Base-by-base conservation (phyloP, 2,329 filamentous ascomycete genomes). In the Orbilia oligospora region DNA sequence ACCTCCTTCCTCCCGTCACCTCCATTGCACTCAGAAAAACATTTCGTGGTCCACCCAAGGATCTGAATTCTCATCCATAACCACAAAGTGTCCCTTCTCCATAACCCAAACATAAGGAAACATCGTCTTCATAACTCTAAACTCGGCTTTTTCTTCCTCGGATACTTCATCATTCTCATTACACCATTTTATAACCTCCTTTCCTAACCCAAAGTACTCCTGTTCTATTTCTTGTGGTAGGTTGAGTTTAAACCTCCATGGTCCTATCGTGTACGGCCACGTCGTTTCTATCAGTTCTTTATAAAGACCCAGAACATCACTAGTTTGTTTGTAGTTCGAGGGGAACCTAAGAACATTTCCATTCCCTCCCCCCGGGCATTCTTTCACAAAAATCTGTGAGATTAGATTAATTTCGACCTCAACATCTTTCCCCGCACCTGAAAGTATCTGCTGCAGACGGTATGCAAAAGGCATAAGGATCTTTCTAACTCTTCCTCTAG, bases 181-280 rank as follows among this genome's bases (percentile, higher is more conserved):
- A 44, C 70, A 73, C 22, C 36, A 44, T 24, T 22, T 6, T 44
- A 73, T 12, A n/a, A 67, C 49, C 20, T 51, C 18, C n/a, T 48
- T 16, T 0, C 10, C 30, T 22, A 58, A 38, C 14, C n/a, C 16
- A 0, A 38, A 38, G 16, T 51, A 67, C 12, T 51, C 18, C 18
- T 44, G 58, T 20, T 44, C 18, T 8, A 67, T 20, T 5, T 27
- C 8, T 12, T 33, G 5, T 3, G 61, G 49, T 12, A 73, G 24
- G 5, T 14, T 67, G 2, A 73, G 65, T 22, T 22, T 67, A 18
- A 61, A 73, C 16, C 46, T 51, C 70, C 70, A 73, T 2, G 70
- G 41, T 9, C 70, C 61, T 12, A 38, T 18, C 10, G 70, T 73
- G 12, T 66, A 44, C 5, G 70, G 61, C 61, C 61, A 73, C 0